A percentile compares a stretch with the other conserved stretches of the same genome.
These are phyloP conservation scores for Linum lewisii DNA, from an alignment of 345 rosid species.

Conservation along the genomic window DNA sequence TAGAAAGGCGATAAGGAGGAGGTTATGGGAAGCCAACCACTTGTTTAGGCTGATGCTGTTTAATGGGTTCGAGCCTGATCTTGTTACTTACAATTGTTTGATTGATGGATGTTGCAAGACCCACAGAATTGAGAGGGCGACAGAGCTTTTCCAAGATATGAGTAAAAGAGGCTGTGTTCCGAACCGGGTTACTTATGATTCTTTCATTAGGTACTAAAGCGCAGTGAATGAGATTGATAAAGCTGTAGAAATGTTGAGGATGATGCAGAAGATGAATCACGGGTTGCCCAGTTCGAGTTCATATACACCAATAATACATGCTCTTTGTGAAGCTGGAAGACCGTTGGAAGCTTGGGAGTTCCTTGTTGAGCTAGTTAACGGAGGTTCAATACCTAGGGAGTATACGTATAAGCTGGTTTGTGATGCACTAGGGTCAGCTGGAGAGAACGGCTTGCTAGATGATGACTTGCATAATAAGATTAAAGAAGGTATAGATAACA, in stretches of 20 bases:
- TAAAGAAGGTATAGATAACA: constrained; percentile 37
- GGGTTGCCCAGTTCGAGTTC: constrained; percentile 60
- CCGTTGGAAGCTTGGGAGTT: constrained; percentile 46
- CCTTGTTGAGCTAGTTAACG: constrained; percentile 58
- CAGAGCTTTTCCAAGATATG: constrained; percentile 78
- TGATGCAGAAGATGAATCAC: constrained; percentile 57
- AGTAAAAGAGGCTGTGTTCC: constrained; percentile 55
- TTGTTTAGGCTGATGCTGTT: constrained; percentile 76
- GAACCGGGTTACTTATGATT: constrained; percentile 61
- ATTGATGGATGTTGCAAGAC: constrained; percentile 86
- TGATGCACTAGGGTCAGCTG: constrained; percentile 37
- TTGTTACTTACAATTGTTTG: constrained; percentile 76
- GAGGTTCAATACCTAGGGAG: constrained; percentile 70
- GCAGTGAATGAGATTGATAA: constrained; percentile 65
- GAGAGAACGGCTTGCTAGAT: constrained; percentile 26
- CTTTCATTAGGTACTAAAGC: constrained; percentile 69
- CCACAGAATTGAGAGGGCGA: constrained; percentile 54
- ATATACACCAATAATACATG: constrained; percentile 70
- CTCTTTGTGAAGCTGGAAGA: constrained; percentile 61
- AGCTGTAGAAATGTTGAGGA: constrained; percentile 66
- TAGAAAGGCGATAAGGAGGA: constrained; percentile 66
- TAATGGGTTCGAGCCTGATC: constrained; percentile 74
- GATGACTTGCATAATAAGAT: constrained; percentile 36
- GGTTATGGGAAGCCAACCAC: constrained; percentile 82
- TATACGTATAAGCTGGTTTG: constrained; percentile 64